Percentiles rank a stretch among this genome's conserved stretches.
Conservation (phyloP, 1,139 yeast genomes). For the Kurtzmaniella quercitrusa region DNA sequence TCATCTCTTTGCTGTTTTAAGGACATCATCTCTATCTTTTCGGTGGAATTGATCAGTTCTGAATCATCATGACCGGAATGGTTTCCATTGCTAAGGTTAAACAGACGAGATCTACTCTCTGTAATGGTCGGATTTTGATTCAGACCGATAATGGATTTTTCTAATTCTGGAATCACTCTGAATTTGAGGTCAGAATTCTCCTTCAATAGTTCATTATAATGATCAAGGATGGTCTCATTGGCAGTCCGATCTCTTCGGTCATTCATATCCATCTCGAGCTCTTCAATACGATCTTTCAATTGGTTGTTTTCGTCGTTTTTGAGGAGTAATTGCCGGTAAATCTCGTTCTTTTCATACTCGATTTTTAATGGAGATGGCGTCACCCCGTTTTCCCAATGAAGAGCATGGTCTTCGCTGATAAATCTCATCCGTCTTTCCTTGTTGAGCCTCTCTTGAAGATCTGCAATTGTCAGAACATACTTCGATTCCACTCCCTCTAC, state of each 20-base stretch:
- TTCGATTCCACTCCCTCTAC: conserved; percentile 23
- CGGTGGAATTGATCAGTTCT: conserved; percentile 5
- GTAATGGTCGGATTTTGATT: background rate
- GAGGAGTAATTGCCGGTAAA: conserved; percentile 41
- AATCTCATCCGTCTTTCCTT: conserved; percentile 63
- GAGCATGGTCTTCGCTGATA: conserved; percentile 66
- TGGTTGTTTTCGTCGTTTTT: conserved; percentile 47
- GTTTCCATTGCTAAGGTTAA: conserved; percentile 11
- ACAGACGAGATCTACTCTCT: background rate
- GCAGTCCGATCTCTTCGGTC: conserved; percentile 12
- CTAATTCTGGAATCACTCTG: conserved; percentile 39
- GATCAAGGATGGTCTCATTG: conserved; percentile 23
- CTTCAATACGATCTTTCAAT: conserved; percentile 37
- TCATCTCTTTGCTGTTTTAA: conserved; percentile 55
- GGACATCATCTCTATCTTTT: conserved; percentile 25
- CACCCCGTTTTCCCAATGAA: conserved; percentile 51
- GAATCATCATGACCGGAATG: conserved; percentile 5
- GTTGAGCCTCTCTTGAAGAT: conserved; percentile 53
- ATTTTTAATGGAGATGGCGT: conserved; percentile 53
- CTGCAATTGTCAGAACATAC: conserved; percentile 45
- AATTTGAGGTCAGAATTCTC: conserved; percentile 43
- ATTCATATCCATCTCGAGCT: conserved; percentile 16
- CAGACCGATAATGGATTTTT: conserved; percentile 15
- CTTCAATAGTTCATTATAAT: conserved; percentile 34
- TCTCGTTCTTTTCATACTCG: conserved; percentile 52